Percentiles rank a stretch among this genome's conserved stretches.
Conservation (phyloP, 2,329 filamentous ascomycete species). For the Penicillium sp. region DNA sequence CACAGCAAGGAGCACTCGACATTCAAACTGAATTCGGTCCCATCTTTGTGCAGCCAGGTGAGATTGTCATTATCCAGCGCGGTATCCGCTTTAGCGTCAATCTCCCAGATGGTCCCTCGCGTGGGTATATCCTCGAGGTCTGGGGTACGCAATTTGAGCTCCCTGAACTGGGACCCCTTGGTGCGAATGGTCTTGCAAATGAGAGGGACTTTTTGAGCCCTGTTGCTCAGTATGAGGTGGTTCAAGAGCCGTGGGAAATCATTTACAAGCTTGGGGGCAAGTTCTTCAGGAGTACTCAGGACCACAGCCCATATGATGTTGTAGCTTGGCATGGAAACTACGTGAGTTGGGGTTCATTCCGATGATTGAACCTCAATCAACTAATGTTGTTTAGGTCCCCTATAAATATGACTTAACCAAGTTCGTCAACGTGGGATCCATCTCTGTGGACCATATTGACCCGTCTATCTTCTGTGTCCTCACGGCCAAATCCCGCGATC, state of each 20-base stretch:
- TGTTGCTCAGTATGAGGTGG: constrained; percentile 57
- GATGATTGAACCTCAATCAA: not conserved
- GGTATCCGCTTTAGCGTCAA: constrained; percentile 65
- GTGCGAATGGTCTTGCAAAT: constrained; percentile 66
- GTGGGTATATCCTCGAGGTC: constrained; percentile 67
- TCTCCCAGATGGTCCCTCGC: constrained; percentile 59
- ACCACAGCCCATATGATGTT: constrained; percentile 68
- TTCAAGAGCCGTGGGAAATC: constrained; percentile 59
- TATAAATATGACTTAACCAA: constrained; percentile 46
- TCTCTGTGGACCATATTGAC: constrained; percentile 44
- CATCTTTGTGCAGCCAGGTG: constrained; percentile 65
- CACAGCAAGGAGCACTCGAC: constrained; percentile 64
- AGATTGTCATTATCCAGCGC: constrained; percentile 65
- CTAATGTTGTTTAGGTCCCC: constrained; percentile 27
- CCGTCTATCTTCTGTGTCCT: constrained; percentile 45
- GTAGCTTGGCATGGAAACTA: constrained; percentile 73
- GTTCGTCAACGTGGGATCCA: constrained; percentile 42
- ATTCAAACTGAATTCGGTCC: constrained; percentile 68
- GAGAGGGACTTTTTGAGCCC: constrained; percentile 65
- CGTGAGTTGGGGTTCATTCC: constrained; percentile 20
- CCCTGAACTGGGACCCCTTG: constrained; percentile 66
- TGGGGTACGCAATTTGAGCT: constrained; percentile 65
- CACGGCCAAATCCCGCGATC: constrained; percentile 41
- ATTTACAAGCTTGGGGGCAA: constrained; percentile 63
- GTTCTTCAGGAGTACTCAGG: constrained; percentile 61